Conservation (phyloP, 108 stramenopile genomes). For the Stephanodiscus triporus region DNA sequence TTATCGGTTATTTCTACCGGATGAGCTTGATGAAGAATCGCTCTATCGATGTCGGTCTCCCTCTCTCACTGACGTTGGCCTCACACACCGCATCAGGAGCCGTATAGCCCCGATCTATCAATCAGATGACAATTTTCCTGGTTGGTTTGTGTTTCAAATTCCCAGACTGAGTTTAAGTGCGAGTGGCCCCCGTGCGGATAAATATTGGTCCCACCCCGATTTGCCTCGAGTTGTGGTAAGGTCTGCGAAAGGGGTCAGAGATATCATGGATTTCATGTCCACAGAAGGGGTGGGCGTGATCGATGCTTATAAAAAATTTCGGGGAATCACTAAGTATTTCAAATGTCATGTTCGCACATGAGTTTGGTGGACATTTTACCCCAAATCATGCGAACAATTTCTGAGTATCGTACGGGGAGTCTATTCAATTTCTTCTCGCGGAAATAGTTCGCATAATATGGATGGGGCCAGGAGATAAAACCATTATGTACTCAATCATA, state of each 20-base stretch:
- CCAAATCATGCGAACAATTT: too few species aligned
- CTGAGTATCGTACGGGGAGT: too few species aligned
- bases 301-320: not conserved
- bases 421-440: too few species aligned
- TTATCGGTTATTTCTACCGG: not conserved
- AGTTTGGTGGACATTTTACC: too few species aligned
- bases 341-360: too few species aligned
- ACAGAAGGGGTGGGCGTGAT: not conserved
- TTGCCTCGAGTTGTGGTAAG: slow-evolving; percentile 16
- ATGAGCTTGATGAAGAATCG: slow-evolving; percentile 15
- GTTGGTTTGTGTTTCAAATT: slow-evolving; percentile 27
- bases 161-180: not conserved
- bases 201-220: slow-evolving; percentile 21
- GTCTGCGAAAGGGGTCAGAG: slow-evolving; percentile 21
- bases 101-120: not conserved
- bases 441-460: too few species aligned
- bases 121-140: slow-evolving; percentile 20
- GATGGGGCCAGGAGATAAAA: too few species aligned
- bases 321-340: not conserved
- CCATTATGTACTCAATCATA: too few species aligned
- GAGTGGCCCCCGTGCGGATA: slow-evolving; percentile 17
- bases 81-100: not conserved
- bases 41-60: slow-evolving; percentile 15
- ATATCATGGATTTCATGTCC: slow-evolving; percentile 12
- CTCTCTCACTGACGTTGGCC: not conserved